Base-by-base conservation (phyloP, 2,329 filamentous ascomycete species). In the Pseudohalonectria lignicola region DNA sequence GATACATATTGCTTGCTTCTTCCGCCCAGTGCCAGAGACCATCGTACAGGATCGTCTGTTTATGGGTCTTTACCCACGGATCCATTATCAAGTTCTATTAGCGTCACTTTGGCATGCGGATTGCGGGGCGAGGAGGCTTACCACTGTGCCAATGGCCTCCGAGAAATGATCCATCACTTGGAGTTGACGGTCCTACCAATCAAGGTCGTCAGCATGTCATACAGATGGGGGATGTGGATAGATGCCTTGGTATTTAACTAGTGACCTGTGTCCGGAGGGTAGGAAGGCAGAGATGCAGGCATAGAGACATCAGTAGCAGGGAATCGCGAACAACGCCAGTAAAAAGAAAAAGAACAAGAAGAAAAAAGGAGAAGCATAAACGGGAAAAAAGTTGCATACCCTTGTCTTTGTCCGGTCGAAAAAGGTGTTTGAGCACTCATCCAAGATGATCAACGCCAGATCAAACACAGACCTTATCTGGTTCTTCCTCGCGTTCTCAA, bases 81-180 rank as follows among this genome's bases (percentile, higher is more conserved):
- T n/a, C n/a, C n/a, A n/a, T n/a, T n/a, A n/a, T n/a, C n/a, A n/a
- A n/a, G n/a, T n/a, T n/a, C n/a, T n/a, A n/a, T n/a, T n/a, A n/a
- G n/a, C n/a, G n/a, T n/a, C n/a, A n/a, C n/a, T n/a, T n/a, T n/a
- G 25, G 3, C n/a, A n/a, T n/a, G n/a, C n/a, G n/a, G n/a, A n/a
- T n/a, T n/a, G n/a, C n/a, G n/a, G n/a, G n/a, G n/a, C n/a, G n/a
- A n/a, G n/a, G n/a, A n/a, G n/a, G n/a, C 61, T 49, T 39, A 65
- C 64, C 5, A 65, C 48, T 4, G 52, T 53, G 0, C 58, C 59
- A 31, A 67, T 66, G 2, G 64, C 57, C 18, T 57, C 54, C 0
- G 56, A 53, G 29, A 67, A 67, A 2, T 56, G 52, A 39, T 66
- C 61, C 4, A 65, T 47, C 0, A 66, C 54, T 34, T 60, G 53